Evolutionary conservation across 2,329 filamentous ascomycete species (phyloP), one percentile per base, ranked within the genome.

Genomic region (Curvularia sp.): DNA sequence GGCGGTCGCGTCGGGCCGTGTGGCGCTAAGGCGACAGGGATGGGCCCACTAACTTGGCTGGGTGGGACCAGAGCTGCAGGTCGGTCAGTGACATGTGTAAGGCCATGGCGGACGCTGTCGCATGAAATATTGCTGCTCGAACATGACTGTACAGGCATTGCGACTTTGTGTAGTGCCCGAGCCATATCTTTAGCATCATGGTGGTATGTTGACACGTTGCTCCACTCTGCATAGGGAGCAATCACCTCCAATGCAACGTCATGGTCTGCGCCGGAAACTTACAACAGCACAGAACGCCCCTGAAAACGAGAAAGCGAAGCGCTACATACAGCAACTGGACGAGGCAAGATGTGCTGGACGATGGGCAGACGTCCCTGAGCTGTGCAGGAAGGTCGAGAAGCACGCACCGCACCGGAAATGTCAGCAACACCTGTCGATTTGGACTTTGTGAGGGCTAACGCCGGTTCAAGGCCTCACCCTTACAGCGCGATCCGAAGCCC

Each of bases 321-420:
- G 89, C 75, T 98, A 98, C 79, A 85, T 97, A 67, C 84, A 86
- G 75, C 87, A 88, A 78, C 86, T 99, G 73, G 92, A 98, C 77
- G 85, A 89, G 68, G 93, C 92, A 65, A 90, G 95, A 72, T 96
- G 92, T 78, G 88, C 94, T 71, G 93, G 90, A 52, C 89, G 88
- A 76, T 99, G 95, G 95, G 84, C 88, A 66, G 87, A 91, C 30
- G 85, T 98, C 30, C 91, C 92, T 26, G 94, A 98, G 80, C 85
- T 96, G 63, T 89, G 95, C 70, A 88, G 94, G 76, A 99, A 99
- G 80, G 86, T 98, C 72, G 90, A 90, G 73, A 98, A 99, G 79
- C 94, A 99, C 84, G 91, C 93, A 69, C 89, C 93, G 41, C 86
- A 91, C 61, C 87, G 91, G 77, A 86, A 86, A 79, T 97, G 94